These are phyloP conservation scores for Neurospora africana DNA, from an alignment of 495 filamentous ascomycete species.

Conservation along the genomic window DNA sequence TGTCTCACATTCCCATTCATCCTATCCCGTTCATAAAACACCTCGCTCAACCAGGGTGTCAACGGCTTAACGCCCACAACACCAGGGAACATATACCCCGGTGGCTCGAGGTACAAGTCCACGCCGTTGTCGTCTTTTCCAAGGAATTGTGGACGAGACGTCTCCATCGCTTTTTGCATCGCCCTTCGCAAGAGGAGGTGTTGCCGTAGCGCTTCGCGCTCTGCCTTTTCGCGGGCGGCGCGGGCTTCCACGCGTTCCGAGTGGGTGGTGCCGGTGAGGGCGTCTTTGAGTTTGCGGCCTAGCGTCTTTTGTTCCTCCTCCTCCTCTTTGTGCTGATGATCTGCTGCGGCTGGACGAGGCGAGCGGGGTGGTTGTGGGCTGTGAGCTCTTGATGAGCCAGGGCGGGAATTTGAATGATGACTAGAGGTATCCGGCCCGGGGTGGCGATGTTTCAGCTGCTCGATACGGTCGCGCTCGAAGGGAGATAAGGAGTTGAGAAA, in stretches of 20 bases:
- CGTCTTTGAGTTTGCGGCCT: slow-evolving; percentile 17
- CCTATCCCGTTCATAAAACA: slow-evolving; percentile 11
- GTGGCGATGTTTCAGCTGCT: background rate
- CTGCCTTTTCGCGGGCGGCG: slow-evolving; percentile 1
- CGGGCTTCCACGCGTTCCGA: slow-evolving; percentile 10
- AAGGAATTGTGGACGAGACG: slow-evolving; percentile 8
- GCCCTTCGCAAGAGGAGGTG: slow-evolving; percentile 12
- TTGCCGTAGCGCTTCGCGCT: slow-evolving; percentile 17
- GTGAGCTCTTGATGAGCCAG: background rate
- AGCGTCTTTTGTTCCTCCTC: background rate
- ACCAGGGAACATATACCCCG: slow-evolving; percentile 13
- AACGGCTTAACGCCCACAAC: slow-evolving; percentile 5
- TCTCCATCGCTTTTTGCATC: slow-evolving; percentile 13
- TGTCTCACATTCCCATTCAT: background rate
- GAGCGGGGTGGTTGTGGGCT: background rate
- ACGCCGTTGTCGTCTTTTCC: slow-evolving; percentile 11
- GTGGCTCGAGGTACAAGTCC: slow-evolving; percentile 17
- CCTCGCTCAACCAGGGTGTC: slow-evolving; percentile 17
- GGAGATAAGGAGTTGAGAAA: slow-evolving; percentile 9
- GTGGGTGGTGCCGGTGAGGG: slow-evolving; percentile 17
- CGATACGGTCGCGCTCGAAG: slow-evolving; percentile 5
- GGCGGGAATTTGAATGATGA: no score
- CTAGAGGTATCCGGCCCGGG: background rate
- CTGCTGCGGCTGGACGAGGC: background rate
- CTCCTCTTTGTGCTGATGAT: no score